Evolutionary conservation across 352 stramenopile genomes (phyloP), one percentile per base, ranked within the genome.

Genomic region (Phytopythium litorale): DNA sequence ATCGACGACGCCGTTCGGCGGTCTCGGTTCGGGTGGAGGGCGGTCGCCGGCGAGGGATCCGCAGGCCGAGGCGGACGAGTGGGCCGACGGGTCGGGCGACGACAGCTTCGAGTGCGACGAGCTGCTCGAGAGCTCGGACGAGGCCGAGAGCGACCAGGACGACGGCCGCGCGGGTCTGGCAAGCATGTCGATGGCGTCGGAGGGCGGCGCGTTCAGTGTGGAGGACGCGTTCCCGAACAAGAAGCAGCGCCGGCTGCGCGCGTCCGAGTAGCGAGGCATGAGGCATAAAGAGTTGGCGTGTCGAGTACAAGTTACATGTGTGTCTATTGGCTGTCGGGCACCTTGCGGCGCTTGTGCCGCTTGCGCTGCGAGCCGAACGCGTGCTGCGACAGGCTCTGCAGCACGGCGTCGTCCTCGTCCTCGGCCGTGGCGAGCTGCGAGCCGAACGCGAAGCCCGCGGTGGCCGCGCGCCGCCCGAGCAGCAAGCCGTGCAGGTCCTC

Each of bases 41-140:
- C 48, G 46, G 12, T 0, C 30, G 45, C 11, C 35, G 16, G 35
- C 53, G 15, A 33, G 9, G 4, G 32, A 40, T 19, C 32, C 4
- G 5, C 52, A 13, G 21, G 30, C 3, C n/a, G 35, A 9, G 33
- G 33, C 35, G 21, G 65, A 68, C 32, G 58, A 67, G 21, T 78
- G 71, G 71, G 63, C 67, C 43, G 56, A 75, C 53, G 68, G 45
- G 48, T 78, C 67, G 4, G 64, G 60, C 33, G 70, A 84, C 62
- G 82, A 87, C 15, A 73, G 73, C 16, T 94, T 89, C 65, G 85
- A 94, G 73, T 78, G 83, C 38, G 81, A 92, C 23, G 85, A 91
- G 35, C 67, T 94, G 2, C 72, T 72, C 3, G 78, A 71, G 16
- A 89, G 79, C 61, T 86, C 78, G 2, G 75, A 83, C 38, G 77